These are phyloP conservation scores for Entoloma clypeatum DNA, from an alignment of 1,284 basidiomycete species.

Conservation along the genomic window DNA sequence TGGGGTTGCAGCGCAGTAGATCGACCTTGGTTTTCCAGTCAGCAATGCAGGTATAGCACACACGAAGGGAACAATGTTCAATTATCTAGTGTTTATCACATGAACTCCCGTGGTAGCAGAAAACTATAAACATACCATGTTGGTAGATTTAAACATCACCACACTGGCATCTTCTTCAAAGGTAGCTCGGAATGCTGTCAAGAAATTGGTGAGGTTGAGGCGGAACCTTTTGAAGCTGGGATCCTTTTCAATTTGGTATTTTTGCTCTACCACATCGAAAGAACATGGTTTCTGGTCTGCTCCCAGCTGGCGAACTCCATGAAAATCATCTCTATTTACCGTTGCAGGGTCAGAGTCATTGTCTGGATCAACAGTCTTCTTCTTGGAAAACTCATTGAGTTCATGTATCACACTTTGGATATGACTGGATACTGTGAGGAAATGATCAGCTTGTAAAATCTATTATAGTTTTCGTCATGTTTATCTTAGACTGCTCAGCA, in stretches of 20 bases:
- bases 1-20: constrained; percentile 28
- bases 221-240: constrained; percentile 19
- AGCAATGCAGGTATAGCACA: constrained; percentile 24
- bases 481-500: neutral
- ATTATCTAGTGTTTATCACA: constrained; percentile 21
- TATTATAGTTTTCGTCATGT: constrained; percentile 10
- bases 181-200: constrained; percentile 18
- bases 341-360: neutral
- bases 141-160: constrained; percentile 11
- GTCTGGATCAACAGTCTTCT: neutral
- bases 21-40: constrained; percentile 25
- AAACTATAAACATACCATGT: neutral
- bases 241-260: constrained; percentile 8
- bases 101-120: constrained; percentile 1
- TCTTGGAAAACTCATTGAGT: constrained; percentile 11
- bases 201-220: constrained; percentile 19
- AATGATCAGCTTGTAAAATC: constrained; percentile 25
- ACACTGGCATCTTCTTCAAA: constrained; percentile 12
- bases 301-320: constrained; percentile 15
- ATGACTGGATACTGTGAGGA: constrained; percentile 10
- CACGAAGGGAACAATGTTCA: constrained; percentile 25
- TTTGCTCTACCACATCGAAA: constrained; percentile 19
- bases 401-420: constrained; percentile 19
- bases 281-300: constrained; percentile 11
- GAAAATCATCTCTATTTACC: constrained; percentile 7